A percentile compares a stretch with the other conserved stretches of the same genome.
Evolutionary conservation across 805 yeast species (phyloP).

Genomic region (Suhomyces emberorum): DNA sequence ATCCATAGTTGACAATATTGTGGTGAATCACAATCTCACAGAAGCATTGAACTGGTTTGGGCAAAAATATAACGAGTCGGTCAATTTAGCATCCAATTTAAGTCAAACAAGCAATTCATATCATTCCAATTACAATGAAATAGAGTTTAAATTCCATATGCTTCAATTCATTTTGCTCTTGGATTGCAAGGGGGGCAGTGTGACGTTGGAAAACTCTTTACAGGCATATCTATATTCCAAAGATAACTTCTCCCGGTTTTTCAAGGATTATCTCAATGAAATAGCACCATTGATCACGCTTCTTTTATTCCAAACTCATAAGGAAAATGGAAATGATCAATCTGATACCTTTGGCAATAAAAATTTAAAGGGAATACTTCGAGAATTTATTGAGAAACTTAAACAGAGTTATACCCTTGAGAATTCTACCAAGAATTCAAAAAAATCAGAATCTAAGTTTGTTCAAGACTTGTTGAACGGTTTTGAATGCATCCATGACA

Average conservation of each 20-base stretch:
- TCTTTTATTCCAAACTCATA: constrained; percentile 14
- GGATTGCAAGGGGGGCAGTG: constrained; percentile 14
- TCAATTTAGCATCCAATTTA: constrained; percentile 2
- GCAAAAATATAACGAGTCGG: constrained; percentile 16
- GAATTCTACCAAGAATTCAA: constrained; percentile 13
- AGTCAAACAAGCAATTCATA: not conserved
- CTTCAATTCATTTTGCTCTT: constrained; percentile 35
- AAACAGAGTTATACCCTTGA: constrained; percentile 20
- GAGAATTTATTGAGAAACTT: constrained; percentile 23
- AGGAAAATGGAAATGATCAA: constrained; percentile 11
- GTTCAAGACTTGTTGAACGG: constrained; percentile 29
- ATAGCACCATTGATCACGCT: constrained; percentile 36
- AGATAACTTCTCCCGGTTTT: constrained; percentile 32
- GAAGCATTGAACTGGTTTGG: constrained; percentile 34
- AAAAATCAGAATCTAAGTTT: constrained; percentile 21
- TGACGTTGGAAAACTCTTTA: constrained; percentile 22
- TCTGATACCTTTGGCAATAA: constrained; percentile 11
- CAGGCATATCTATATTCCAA: constrained; percentile 38
- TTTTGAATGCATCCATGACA: constrained; percentile 27
- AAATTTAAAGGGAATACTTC: constrained; percentile 15
- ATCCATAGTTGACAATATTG: constrained; percentile 33
- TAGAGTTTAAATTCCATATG: constrained; percentile 42
- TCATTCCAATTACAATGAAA: constrained; percentile 13
- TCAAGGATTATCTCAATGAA: constrained; percentile 29
- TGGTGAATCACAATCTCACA: constrained; percentile 28